Conservation (phyloP, 2,329 filamentous ascomycete genomes). For the Ceratocystiopsis minuta region DNA sequence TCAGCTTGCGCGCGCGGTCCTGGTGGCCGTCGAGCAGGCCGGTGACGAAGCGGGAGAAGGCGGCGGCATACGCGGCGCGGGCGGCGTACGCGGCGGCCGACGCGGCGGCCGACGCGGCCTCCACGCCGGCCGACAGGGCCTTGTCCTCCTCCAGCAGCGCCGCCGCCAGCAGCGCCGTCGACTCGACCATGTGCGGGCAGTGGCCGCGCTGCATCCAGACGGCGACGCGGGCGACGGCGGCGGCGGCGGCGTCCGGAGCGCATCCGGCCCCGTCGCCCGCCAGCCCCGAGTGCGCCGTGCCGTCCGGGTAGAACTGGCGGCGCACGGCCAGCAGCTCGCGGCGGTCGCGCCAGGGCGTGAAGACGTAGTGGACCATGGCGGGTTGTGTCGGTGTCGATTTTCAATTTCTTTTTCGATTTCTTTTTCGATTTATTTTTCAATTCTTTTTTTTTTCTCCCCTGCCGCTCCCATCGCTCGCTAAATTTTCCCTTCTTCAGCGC, state of each 20-base stretch:
- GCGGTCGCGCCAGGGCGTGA: conserved; percentile 54
- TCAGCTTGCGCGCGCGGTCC: conserved; percentile 46
- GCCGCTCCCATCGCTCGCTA: too few species aligned
- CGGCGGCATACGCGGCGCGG: conserved; percentile 43
- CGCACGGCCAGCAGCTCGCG: conserved; percentile 49
- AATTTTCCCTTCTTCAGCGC: too few species aligned
- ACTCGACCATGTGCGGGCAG: conserved; percentile 65
- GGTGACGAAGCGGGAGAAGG: conserved; percentile 57
- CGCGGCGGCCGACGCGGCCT: background rate
- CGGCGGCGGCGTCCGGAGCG: background rate
- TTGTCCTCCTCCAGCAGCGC: conserved; percentile 31
- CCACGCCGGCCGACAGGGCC: background rate
- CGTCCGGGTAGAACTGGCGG: conserved; percentile 39
- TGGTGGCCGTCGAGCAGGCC: conserved; percentile 60
- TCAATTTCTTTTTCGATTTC: background rate
- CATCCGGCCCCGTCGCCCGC: background rate
- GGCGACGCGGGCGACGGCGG: conserved; percentile 36
- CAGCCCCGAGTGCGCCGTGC: conserved; percentile 5
- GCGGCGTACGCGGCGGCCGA: conserved; percentile 11
- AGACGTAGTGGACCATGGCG: conserved; percentile 49
- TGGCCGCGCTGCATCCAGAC: conserved; percentile 57
- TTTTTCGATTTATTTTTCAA: background rate
- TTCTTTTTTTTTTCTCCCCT: too few species aligned
- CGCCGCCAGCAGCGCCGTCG: conserved; percentile 54
- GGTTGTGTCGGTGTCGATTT: background rate